Evolutionary conservation across 2,329 filamentous ascomycete species (phyloP), one percentile per base, ranked within the genome.

Genomic region (Cordyceps cicadae): DNA sequence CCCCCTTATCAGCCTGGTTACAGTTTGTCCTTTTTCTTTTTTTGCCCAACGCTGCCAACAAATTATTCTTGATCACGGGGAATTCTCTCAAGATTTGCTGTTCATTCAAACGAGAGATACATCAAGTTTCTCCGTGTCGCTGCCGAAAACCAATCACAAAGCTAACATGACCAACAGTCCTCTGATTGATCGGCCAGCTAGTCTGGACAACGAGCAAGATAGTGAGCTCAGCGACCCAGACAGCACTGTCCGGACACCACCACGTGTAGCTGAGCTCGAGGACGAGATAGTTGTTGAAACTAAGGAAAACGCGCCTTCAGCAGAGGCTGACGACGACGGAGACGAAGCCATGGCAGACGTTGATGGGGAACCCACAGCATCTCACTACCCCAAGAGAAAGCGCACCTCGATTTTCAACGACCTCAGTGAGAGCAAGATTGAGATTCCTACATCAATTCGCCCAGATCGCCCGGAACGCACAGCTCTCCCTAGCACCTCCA

Each of bases 321-420:
- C 39, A 5, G 26, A 26, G 21, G 37, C 19, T 15, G 39, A 29
- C 37, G 66, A 67, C 9, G 66, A 70, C 4, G 79, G 78, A 37
- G 79, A 82, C 64, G 71, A 73, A 24, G 71, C 69, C 9, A 79
- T 80, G 76, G 70, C 70, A 1, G 76, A 79, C 41, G 70, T 62
- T 3, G 75, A 77, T 2, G 72, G 74, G 12, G 76, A 73, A 39
- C 70, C 73, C 1, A 63, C 70, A 0, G 65, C 69, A 34, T 73
- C 77, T 0, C 74, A 78, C 54, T 79, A 79, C 58, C 75, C 78
- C 0, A 86, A 86, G 70, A 77, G 83, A 37, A 86, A 86, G 69
- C 78, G 83, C 12, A 71, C 72, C 1, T 79, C 79, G 0, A 67
- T 79, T 41, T 81, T 81, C 63, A 75, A 76, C 53, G 78, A 83